These are phyloP conservation scores for Leccinum holopus DNA, from an alignment of 1,284 basidiomycete species.

Conservation along the genomic window DNA sequence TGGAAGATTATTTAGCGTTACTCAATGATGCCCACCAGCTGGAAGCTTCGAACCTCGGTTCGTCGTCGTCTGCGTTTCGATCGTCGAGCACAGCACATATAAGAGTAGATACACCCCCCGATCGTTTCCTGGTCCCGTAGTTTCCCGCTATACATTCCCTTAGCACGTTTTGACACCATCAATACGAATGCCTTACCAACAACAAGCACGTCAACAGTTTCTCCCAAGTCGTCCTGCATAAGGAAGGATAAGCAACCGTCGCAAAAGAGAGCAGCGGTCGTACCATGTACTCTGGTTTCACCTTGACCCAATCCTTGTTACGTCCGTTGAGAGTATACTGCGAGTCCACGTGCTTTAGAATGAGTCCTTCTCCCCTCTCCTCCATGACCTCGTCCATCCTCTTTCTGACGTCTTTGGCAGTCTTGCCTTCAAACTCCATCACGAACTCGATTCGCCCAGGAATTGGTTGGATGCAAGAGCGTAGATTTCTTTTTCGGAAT, in stretches of 20 bases:
- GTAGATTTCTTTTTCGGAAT: conserved; percentile 71
- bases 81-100: conserved; percentile 79
- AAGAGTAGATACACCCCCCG: conserved; percentile 78
- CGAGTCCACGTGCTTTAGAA: conserved; percentile 81
- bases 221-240: conserved; percentile 78
- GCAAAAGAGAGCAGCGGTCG: conserved; percentile 14
- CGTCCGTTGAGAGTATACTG: conserved; percentile 83
- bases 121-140: conserved; percentile 70
- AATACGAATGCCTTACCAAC: conserved; percentile 55
- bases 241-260: conserved; percentile 6
- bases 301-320: conserved; percentile 90
- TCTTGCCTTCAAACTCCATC: conserved; percentile 68
- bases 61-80: conserved; percentile 51
- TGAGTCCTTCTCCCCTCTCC: conserved; percentile 83
- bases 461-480: conserved; percentile 59
- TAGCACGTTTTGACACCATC: not conserved
- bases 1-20: conserved; percentile 27
- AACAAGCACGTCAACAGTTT: conserved; percentile 87
- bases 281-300: conserved; percentile 93
- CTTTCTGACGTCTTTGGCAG: conserved; percentile 74
- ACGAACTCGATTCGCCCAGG: conserved; percentile 80
- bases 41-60: conserved; percentile 52
- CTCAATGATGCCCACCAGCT: not conserved
- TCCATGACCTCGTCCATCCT: conserved; percentile 83
- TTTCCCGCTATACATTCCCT: conserved; percentile 53